phyloP scores from a whole-genome alignment of 768 basidiomycete genomes.

The Gymnopilus junonius region DNA sequence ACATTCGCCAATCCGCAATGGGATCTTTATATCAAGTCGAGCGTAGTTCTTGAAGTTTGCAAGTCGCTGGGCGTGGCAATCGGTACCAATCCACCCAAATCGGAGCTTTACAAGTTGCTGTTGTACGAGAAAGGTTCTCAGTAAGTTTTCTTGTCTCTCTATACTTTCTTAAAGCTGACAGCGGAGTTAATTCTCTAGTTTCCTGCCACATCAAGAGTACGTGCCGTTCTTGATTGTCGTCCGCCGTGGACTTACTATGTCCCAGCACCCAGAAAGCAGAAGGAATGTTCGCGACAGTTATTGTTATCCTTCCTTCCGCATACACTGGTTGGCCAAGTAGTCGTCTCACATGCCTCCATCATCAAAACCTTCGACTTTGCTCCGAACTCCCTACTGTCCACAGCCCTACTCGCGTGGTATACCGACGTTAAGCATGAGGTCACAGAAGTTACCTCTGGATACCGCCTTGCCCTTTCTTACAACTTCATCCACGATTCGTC shows the following conservation, averaged over 20 bases:
- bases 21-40: slow-evolving; percentile 34
- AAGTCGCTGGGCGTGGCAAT: slow-evolving; percentile 39
- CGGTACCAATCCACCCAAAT: slow-evolving; percentile 30
- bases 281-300: slow-evolving; percentile 57
- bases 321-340: slow-evolving; percentile 51
- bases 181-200: no score
- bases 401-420: slow-evolving; percentile 53
- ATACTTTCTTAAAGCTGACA: not conserved
- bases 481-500: slow-evolving; percentile 48
- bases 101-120: slow-evolving; percentile 51
- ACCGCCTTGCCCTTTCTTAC: slow-evolving; percentile 53
- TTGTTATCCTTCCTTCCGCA: slow-evolving; percentile 49
- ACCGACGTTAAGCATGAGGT: slow-evolving; percentile 57
- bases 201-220: slow-evolving; percentile 53
- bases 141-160: slow-evolving; percentile 33
- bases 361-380: slow-evolving; percentile 41
- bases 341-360: slow-evolving; percentile 41
- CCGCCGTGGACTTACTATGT: not conserved
- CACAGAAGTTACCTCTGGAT: slow-evolving; percentile 51
- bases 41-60: slow-evolving; percentile 35
- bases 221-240: slow-evolving; percentile 12
- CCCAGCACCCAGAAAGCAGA: slow-evolving; percentile 47
- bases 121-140: slow-evolving; percentile 53
- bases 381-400: slow-evolving; percentile 31
- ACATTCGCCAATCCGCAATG: slow-evolving; percentile 47